Evolutionary conservation across 2,329 filamentous ascomycete species (phyloP), one percentile per base, ranked within the genome.

Genomic region (Ustilaginoidea virens): DNA sequence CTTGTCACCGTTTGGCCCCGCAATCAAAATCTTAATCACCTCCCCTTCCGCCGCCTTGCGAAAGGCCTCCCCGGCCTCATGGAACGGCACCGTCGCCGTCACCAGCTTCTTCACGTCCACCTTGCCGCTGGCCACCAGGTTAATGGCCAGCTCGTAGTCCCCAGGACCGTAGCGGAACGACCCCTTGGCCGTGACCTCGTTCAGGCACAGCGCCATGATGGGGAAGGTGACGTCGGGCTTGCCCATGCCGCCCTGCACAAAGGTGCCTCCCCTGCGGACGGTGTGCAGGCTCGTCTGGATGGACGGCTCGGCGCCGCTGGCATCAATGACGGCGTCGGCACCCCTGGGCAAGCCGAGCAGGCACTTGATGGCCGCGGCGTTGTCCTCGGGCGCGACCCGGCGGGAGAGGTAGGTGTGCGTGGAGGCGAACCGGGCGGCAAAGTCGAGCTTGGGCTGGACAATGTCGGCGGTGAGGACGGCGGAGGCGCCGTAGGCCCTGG

Each of bases 211-310:
- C 5, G 80, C 78, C 69, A 87, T 80, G 50, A 96, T 92, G 29
- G 87, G 87, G 61, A 94, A 93, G 7, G 57, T 80, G 51, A 94
- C 86, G 46, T 93, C 81, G 22, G 73, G 55, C 49, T 78, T 80
- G 46, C 87, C 87, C 83, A 94, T 92, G 31, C 86, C 86, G 34
- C 75, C 82, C 58, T 92, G 83, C 7, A 92, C 76, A 44, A 82
- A 87, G 11, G 68, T 75, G 18, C 81, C 81, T 32, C 81, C 81
- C 26, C 63, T 62, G 37, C 74, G 67, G 16, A 85, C 67, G 13
- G 66, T 66, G 53, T 86, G 76, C 43, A 87, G 66, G 19, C 68
- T 69, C 0, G 78, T 66, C 56, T 86, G 80, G 43, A 87, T 82
- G 7, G 73, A 79, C 1, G 78, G 70, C 55, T 85, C 80, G 2